Percentiles rank a stretch among this genome's conserved stretches.
Evolutionary conservation across 1,284 basidiomycete species (phyloP).

Genomic region (Exobasidium cylindrosporum): DNA sequence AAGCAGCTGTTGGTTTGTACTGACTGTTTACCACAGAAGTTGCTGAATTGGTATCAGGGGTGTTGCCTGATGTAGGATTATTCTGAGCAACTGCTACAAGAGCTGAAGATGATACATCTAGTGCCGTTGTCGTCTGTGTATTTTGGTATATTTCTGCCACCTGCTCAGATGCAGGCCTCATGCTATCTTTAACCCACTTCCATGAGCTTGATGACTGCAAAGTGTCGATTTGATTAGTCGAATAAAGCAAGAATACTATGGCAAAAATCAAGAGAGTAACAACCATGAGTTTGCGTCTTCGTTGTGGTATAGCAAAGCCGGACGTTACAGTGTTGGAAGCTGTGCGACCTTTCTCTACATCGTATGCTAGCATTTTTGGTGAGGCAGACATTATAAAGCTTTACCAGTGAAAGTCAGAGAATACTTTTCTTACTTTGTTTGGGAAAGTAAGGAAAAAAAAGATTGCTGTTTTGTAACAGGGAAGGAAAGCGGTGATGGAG

Average conservation of each 20-base stretch:
- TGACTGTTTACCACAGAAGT: background rate
- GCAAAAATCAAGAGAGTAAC: background rate
- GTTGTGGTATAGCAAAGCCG: background rate
- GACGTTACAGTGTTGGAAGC: background rate
- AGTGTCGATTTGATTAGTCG: background rate
- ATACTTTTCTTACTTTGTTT: no score
- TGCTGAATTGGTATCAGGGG: background rate
- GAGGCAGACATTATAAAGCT: background rate
- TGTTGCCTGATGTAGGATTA: no score
- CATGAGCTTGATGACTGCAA: background rate
- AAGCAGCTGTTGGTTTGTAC: conserved; percentile 3
- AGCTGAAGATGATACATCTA: no score
- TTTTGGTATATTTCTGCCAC: background rate
- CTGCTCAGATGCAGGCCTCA: background rate
- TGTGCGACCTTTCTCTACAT: conserved; percentile 2
- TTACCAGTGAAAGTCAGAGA: no score
- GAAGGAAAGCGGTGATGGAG: no score
- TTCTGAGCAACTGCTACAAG: no score
- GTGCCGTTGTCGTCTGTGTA: background rate
- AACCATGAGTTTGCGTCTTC: conserved; percentile 3
- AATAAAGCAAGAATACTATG: background rate
- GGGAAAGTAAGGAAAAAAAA: no score
- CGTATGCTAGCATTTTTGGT: background rate
- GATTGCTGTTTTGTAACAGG: no score
- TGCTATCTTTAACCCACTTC: conserved; percentile 8